These are phyloP conservation scores for Rhizophora mangle DNA, from an alignment of 345 rosid species.

Conservation along the genomic window DNA sequence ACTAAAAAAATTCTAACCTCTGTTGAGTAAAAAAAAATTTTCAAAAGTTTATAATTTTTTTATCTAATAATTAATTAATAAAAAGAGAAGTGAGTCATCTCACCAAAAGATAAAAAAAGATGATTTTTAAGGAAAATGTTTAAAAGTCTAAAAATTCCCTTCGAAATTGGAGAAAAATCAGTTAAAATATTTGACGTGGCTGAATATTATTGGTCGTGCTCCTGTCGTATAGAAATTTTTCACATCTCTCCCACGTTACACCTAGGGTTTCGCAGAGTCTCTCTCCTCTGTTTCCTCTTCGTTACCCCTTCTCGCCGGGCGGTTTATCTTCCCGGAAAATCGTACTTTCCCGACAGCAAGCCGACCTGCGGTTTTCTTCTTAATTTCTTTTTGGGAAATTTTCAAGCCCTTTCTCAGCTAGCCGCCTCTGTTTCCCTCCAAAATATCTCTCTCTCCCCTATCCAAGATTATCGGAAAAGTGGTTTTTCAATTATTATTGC, in stretches of 20 bases:
- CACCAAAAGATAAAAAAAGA: not conserved
- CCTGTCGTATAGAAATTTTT: slow-evolving; percentile 9
- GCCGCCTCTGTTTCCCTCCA: not conserved
- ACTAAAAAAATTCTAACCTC: no score
- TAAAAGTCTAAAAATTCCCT: slow-evolving; percentile 19
- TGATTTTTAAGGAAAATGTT: not conserved
- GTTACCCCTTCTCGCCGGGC: slow-evolving; percentile 25
- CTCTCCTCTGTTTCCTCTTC: not conserved
- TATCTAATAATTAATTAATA: no score
- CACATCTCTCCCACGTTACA: not conserved
- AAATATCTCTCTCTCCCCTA: no score
- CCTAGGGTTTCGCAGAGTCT: slow-evolving; percentile 15
- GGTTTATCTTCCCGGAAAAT: slow-evolving; percentile 35
- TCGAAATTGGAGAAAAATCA: slow-evolving; percentile 27
- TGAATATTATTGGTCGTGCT: slow-evolving; percentile 17
- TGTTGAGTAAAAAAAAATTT: no score
- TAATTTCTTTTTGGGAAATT: not conserved
- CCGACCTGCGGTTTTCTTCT: slow-evolving; percentile 15
- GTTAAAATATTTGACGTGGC: slow-evolving; percentile 36
- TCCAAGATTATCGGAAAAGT: not conserved
- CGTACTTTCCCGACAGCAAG: slow-evolving; percentile 23
- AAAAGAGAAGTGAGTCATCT: not conserved
- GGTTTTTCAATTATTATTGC: not conserved
- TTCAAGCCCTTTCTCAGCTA: not conserved
- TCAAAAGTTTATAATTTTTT: no score